Percentiles rank a stretch among this genome's conserved stretches.
Evolutionary conservation across 805 yeast genomes (phyloP).

Genomic region (Cyberlindnera suaveolens): DNA sequence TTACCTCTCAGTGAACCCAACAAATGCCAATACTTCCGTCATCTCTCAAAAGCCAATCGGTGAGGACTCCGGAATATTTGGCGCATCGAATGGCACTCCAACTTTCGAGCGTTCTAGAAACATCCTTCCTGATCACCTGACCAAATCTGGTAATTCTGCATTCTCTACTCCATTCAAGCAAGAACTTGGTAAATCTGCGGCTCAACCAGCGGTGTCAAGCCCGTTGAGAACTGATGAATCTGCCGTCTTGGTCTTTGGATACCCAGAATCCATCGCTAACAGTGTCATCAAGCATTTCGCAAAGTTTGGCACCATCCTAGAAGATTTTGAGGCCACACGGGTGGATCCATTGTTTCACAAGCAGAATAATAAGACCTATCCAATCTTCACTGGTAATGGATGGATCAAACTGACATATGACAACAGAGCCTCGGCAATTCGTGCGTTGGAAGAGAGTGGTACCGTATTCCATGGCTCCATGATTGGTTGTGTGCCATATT

Average conservation of each 20-base stretch:
- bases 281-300: slow-evolving; percentile 66
- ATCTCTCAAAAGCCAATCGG: slow-evolving; percentile 2
- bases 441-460: slow-evolving; percentile 86
- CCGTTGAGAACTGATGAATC: slow-evolving; percentile 31
- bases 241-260: slow-evolving; percentile 83
- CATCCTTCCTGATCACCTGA: neutral
- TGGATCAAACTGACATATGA: slow-evolving; percentile 92
- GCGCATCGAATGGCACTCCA: slow-evolving; percentile 1
- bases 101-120: neutral
- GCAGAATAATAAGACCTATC: slow-evolving; percentile 32
- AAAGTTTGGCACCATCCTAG: slow-evolving; percentile 75
- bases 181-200: too few relatives aligned
- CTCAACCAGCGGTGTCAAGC: too few relatives aligned
- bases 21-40: slow-evolving; percentile 5
- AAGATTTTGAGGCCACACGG: slow-evolving; percentile 51
- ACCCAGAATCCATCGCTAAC: slow-evolving; percentile 68
- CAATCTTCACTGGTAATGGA: slow-evolving; percentile 77
- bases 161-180: too few relatives aligned
- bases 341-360: slow-evolving; percentile 20
- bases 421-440: slow-evolving; percentile 63
- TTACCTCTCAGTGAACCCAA: slow-evolving; percentile 15
- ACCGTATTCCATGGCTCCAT: slow-evolving; percentile 56
- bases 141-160: neutral
- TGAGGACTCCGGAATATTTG: slow-evolving; percentile 2
- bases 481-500: slow-evolving; percentile 67